Evolutionary conservation across 2,329 filamentous ascomycete species (phyloP), one percentile per base, ranked within the genome.

Genomic region (Fusarium tupiense): DNA sequence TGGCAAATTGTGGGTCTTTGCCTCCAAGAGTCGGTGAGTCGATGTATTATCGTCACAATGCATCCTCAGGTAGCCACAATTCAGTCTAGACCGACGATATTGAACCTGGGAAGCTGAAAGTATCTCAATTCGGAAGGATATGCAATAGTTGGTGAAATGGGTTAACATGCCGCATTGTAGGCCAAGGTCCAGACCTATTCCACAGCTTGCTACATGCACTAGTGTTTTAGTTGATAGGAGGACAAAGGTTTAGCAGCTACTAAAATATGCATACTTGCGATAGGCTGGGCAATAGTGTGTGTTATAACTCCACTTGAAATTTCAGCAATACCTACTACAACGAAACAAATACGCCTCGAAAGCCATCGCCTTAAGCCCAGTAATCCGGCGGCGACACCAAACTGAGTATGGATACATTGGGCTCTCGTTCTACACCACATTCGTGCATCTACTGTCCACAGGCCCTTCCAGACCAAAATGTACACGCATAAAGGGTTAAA

Each of bases 341-440:
- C 38, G 9, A 40, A 40, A 40, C 3, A 40, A 40, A n/a, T 11
- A 3, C 41, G 9, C 41, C 41, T 43, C 2, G 4, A 43, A 43
- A n/a, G 41, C 6, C 41, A 44, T 24, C n/a, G 14, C 0, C 41
- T 1, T 0, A 24, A 44, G 14, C n/a, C 16, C 2, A 24, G 41
- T 12, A 1, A 17, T 1, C 41, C n/a, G 5, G 0, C 16, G 0
- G 9, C n/a, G 6, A 44, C 41, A 44, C 41, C 7, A 5, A 24
- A 43, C 41, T 24, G 2, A 43, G n/a, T 43, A 37, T 37, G 35
- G 35, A 8, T 29, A 8, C 29, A 29, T 7, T 41, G 41, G 22
- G 1, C 1, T 43, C 41, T 44, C n/a, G 8, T 0, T 11, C 41
- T 24, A 24, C 3, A 24, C 41, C 41, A 4, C 41, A 24, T 3